Percentiles rank a stretch among this genome's conserved stretches.
Conservation (phyloP, 371 early-diverging fungal genomes). For the Mucor circinelloides region DNA sequence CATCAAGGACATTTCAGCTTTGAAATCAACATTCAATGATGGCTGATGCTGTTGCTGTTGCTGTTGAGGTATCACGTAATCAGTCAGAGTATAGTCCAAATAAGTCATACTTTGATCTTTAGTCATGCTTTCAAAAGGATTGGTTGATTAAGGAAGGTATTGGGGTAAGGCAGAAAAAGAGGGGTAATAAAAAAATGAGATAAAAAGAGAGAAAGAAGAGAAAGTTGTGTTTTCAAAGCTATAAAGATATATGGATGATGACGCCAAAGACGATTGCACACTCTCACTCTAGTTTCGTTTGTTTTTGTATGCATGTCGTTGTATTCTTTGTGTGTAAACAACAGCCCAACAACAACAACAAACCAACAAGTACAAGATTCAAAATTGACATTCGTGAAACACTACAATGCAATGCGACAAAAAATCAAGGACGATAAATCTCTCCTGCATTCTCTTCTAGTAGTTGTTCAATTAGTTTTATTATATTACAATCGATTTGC, state of each 20-base stretch:
- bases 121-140: constrained; percentile 16
- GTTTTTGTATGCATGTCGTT: constrained; percentile 6
- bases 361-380: not conserved
- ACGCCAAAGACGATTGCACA: constrained; percentile 2
- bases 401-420: constrained; percentile 1
- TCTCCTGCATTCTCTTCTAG: constrained; percentile 2
- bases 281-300: not conserved
- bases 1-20: not conserved
- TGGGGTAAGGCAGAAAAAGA: not conserved
- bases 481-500: not conserved
- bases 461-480: not conserved
- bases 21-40: not conserved
- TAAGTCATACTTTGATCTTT: constrained; percentile 14
- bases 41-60: not conserved
- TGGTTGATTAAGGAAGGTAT: constrained; percentile 1
- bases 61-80: constrained; percentile 12
- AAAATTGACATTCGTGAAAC: constrained; percentile 21
- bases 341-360: constrained; percentile 10
- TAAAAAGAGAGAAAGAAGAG: not conserved
- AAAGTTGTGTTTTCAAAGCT: not conserved
- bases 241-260: not conserved
- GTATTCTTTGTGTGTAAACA: constrained; percentile 6
- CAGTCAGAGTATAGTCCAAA: constrained; percentile 8
- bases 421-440: not conserved
- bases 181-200: not conserved